Evolutionary conservation across 495 filamentous ascomycete genomes (phyloP).

Genomic region (Xylaria telfairii): DNA sequence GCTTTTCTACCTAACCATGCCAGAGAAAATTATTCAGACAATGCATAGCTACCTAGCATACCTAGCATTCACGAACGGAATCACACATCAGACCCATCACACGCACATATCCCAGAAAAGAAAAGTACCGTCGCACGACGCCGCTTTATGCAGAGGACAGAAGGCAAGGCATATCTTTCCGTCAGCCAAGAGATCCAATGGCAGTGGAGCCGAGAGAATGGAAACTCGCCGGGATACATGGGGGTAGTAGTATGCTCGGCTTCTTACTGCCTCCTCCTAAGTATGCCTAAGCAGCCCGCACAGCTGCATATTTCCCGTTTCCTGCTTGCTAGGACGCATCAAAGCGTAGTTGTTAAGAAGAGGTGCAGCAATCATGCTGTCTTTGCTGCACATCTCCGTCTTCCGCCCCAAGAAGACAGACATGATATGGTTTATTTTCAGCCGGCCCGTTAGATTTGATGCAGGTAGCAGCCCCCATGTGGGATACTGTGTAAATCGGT

Average conservation of each 20-base stretch:
- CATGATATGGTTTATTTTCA: background rate
- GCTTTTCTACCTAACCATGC: background rate
- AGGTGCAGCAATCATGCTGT: background rate
- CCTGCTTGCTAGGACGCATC: background rate
- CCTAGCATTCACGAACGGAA: background rate
- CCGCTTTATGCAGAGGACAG: background rate
- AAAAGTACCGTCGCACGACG: background rate
- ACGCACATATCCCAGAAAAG: background rate
- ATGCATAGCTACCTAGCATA: background rate
- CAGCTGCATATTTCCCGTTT: background rate
- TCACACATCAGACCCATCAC: background rate
- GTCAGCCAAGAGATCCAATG: background rate
- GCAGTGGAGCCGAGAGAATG: background rate
- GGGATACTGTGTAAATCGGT: background rate
- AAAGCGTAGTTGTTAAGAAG: background rate
- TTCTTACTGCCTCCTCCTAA: background rate
- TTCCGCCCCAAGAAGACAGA: background rate
- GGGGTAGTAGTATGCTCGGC: background rate
- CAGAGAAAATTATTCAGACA: background rate
- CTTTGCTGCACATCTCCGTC: constrained; percentile 6
- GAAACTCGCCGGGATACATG: background rate
- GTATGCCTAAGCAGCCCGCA: background rate
- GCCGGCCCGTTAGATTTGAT: background rate
- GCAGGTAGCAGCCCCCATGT: background rate
- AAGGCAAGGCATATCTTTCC: background rate